phyloP scores from a whole-genome alignment of 371 early-diverging fungal species.

The Circinella umbellata region DNA sequence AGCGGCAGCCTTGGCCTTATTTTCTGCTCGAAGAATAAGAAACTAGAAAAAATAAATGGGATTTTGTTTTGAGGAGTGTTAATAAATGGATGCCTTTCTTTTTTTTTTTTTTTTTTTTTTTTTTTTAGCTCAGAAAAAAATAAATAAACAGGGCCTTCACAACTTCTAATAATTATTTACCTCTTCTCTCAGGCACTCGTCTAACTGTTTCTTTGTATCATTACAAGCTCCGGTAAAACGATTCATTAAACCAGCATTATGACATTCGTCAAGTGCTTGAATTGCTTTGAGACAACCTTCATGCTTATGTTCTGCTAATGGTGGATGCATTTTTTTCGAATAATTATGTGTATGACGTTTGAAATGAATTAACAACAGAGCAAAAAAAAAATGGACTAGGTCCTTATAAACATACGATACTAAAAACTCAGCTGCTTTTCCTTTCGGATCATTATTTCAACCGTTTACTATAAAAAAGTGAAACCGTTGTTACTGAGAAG shows the following conservation, averaged over 20 bases:
- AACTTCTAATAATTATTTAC: conserved; percentile 18
- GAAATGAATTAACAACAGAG: too few relatives aligned
- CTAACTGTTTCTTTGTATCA: conserved; percentile 39
- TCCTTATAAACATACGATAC: too few relatives aligned
- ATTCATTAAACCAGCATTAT: conserved; percentile 48
- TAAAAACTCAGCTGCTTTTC: neutral
- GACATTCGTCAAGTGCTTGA: conserved; percentile 50
- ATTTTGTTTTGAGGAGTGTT: too few relatives aligned
- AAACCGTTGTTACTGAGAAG: too few relatives aligned
- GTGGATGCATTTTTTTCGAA: conserved; percentile 46
- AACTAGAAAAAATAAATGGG: conserved; percentile 26
- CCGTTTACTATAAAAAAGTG: neutral
- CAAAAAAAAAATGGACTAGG: too few relatives aligned
- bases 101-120: too few relatives aligned
- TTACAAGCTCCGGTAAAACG: conserved; percentile 50
- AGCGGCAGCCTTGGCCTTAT: conserved; percentile 39
- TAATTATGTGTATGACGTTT: neutral
- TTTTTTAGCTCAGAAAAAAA: too few relatives aligned
- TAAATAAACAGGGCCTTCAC: too few relatives aligned
- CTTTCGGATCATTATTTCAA: neutral
- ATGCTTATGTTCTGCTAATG: conserved; percentile 46
- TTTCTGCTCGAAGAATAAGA: conserved; percentile 37
- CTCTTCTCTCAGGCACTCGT: conserved; percentile 49
- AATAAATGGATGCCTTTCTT: too few relatives aligned
- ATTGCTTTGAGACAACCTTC: conserved; percentile 50